Evolutionary conservation across 1,139 yeast species (phyloP), one percentile per base, ranked within the genome.

Genomic region (Diutina sp.): DNA sequence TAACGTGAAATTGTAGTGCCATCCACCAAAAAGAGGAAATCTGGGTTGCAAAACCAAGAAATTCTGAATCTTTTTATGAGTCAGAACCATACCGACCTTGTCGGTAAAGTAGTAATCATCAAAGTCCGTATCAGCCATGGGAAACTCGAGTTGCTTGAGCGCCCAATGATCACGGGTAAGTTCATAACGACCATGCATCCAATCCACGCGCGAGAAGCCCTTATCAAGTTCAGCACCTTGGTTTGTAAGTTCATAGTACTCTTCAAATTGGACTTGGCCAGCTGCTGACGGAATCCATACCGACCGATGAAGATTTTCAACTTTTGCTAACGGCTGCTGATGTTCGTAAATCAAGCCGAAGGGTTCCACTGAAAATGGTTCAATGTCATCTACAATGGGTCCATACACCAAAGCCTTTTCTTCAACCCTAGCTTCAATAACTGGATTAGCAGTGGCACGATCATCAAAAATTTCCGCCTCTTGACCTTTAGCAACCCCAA

Each of bases 1-100:
- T 65, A 93, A 72, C 25, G 99, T 93, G 74, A 90, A 93, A 71
- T 93, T 90, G 72, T 90, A 93, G 64, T 85, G 81, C 99, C 99
- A 93, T 50, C 91, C 95, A 55, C 99, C 99, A 71, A 90, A 88
- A 8, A 93, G 66, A 12, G 99, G 99, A 74, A 77, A 93, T 67
- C 99, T 80, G 57, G 99, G 99, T 65, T 80, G 83, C 61, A 93
- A 69, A 51, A 84, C 74, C 58, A 90, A 72, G 25, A 28, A 29
- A 60, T 76, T 80, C 57, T 77, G 71, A 16, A 77, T 65, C 50
- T 79, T 72, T 60, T 77, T 76, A 58, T 88, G 87, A 6, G 97
- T 88, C 8, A 96, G 85, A n/a, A 93, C 97, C 71, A 89, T 88
- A 30, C 99, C 99, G 35, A 93, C 97, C 63, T 87, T 80, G 69